Evolutionary conservation across 2,329 filamentous ascomycete species (phyloP), one percentile per base, ranked within the genome.

Genomic region (Exophiala calicioides): DNA sequence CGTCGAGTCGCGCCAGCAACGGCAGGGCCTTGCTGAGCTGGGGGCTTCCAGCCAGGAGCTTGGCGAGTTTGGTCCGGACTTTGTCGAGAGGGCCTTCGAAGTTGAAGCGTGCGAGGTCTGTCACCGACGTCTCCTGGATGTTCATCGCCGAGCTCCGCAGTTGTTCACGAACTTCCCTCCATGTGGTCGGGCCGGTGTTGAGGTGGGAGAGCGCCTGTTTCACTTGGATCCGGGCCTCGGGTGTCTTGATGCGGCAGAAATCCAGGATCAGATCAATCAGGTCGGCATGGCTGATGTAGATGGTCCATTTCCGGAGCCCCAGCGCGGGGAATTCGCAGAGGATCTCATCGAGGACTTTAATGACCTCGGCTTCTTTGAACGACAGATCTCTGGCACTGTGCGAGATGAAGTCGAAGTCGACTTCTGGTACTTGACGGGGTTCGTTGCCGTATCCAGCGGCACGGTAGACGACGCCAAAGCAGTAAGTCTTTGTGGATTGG

Each of bases 331-430:
- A 90, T 4, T 85, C 79, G 37, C 83, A 77, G 12, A 94, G 79
- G 30, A 96, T 86, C 64, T 98, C 93, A 63, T 98, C 93, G 16
- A 97, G 72, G 2, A 97, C 90, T 60, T 96, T 97, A 58, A 98
- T 80, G 0, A 90, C 85, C 66, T 97, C 91, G 0, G 91, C 91
- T 67, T 98, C 93, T 61, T 95, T 94, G 45, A 96, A 68, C 1
- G 90, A 85, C 34, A 95, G 73, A 60, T 97, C 90, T 4, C 90
- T 69, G 1, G 85, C 85, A 58, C 90, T 84, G 33, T 81, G 79
- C 1, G 90, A 91, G n/a, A 95, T 79, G 50, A 98, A 90, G 67
- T 98, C 93, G 65, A 97, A 98, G 65, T 97, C 90, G 2, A 94
- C 90, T 63, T 97, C 93, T 7, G 88, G 86, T 63, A 88, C 86